A percentile compares a stretch with the other conserved stretches of the same genome.
phyloP scores from a whole-genome alignment of 768 basidiomycete genomes.

The Kwoniella heveanensis region DNA sequence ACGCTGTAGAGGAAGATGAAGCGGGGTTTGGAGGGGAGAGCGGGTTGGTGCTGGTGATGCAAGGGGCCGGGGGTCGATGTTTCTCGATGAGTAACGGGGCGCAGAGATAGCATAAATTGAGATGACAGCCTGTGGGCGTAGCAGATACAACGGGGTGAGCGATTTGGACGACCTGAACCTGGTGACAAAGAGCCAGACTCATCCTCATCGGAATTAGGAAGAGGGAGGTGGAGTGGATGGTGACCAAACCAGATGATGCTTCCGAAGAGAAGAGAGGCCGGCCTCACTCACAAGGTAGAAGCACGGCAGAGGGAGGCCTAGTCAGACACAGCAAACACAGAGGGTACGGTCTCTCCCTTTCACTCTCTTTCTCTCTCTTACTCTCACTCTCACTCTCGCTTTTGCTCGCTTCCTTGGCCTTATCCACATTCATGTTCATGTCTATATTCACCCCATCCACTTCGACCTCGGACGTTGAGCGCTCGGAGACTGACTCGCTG shows the following conservation, averaged over 20 bases:
- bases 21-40: background rate
- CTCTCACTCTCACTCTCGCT: background rate
- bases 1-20: background rate
- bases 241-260: no score
- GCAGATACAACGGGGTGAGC: no score
- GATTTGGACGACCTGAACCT: no score
- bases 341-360: slow-evolving; percentile 29
- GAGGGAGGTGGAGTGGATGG: no score
- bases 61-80: slow-evolving; percentile 11
- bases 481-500: no score
- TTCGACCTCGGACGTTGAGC: no score
- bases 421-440: no score
- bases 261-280: no score
- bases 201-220: no score
- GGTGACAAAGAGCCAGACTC: no score
- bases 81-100: slow-evolving; percentile 28
- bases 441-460: no score
- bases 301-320: slow-evolving; percentile 38
- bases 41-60: slow-evolving; percentile 1
- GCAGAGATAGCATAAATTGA: slow-evolving; percentile 40
- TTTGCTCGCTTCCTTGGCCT: no score
- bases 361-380: background rate
- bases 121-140: slow-evolving; percentile 40
- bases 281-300: slow-evolving; percentile 35
- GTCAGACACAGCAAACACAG: slow-evolving; percentile 37